These are phyloP conservation scores for Plasmodium vivax DNA, from an alignment of 169 alveolate species.

Conservation along the genomic window DNA sequence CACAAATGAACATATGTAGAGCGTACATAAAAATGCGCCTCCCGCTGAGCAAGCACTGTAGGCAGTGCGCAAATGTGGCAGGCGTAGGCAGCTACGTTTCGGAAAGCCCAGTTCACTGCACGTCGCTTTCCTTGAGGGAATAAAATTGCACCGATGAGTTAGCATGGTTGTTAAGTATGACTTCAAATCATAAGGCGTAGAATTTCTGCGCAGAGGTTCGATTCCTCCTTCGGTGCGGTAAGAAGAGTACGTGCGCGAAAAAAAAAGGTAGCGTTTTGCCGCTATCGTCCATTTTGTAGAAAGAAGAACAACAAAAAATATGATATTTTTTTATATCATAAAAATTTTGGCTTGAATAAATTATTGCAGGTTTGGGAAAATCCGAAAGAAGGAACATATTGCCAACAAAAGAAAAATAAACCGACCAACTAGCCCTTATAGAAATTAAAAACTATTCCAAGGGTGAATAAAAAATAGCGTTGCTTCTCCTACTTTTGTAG, in stretches of 20 bases:
- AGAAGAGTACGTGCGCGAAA: background rate
- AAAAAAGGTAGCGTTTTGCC: background rate
- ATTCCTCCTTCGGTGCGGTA: constrained; percentile 77
- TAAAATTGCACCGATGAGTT: constrained; percentile 67
- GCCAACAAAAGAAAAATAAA: background rate
- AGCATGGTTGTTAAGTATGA: constrained; percentile 76
- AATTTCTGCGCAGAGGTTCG: constrained; percentile 75
- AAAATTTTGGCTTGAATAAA: background rate
- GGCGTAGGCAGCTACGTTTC: background rate
- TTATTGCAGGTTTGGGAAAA: background rate
- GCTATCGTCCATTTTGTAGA: background rate
- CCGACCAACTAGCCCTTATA: background rate
- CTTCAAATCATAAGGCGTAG: constrained; percentile 76
- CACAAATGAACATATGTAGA: background rate
- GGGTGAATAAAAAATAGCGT: background rate
- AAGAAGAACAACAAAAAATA: background rate
- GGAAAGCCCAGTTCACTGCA: background rate
- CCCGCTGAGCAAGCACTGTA: background rate
- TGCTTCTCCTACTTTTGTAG: background rate
- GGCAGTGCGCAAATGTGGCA: background rate
- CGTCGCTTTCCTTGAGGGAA: background rate
- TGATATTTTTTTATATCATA: background rate
- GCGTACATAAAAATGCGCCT: background rate
- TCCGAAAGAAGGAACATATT: background rate
- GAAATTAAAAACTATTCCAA: background rate